These are phyloP conservation scores for Malus domestica DNA, from an alignment of 306 rosid species.

Conservation along the genomic window ASM211411v1 NC_041797.1:1156501-1157000, in stretches of 20 bases:
- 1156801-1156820: conserved; percentile 26
- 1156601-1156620: conserved; percentile 58
- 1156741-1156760: conserved; percentile 10
- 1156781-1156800: neutral
- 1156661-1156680: conserved; percentile 50
- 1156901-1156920: conserved; percentile 68
- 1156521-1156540: neutral
- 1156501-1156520: neutral
- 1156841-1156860: conserved; percentile 53
- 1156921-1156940: neutral
- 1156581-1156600: conserved; percentile 88
- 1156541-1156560: neutral
- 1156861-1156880: conserved; percentile 67
- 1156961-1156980: neutral
- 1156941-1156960: neutral
- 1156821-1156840: conserved; percentile 64
- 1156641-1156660: conserved; percentile 59
- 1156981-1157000: neutral
- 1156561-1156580: conserved; percentile 55
- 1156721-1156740: neutral
- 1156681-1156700: conserved; percentile 74
- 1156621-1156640: conserved; percentile 62
- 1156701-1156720: conserved; percentile 4
- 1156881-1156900: conserved; percentile 86
- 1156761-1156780: neutral